Conservation (phyloP, 2,329 filamentous ascomycete genomes). For the Aspergillus ochraceoroseus region DNA sequence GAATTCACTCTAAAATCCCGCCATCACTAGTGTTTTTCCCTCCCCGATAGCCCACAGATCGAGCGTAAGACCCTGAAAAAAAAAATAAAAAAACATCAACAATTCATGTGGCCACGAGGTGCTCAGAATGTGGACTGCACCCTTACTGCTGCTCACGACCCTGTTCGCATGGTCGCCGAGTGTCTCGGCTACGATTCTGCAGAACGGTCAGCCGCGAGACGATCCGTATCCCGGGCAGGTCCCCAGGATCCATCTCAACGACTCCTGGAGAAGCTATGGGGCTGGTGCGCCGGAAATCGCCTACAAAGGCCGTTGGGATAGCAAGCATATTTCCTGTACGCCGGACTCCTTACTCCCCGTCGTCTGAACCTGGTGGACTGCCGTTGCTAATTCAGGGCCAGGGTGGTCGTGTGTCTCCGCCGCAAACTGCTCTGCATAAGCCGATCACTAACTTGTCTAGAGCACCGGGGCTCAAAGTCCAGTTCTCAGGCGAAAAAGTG, state of each 20-base stretch:
- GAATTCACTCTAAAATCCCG: conserved; percentile 7
- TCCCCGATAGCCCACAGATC: not conserved
- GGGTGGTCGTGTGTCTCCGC: conserved; percentile 52
- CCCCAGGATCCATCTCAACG: conserved; percentile 27
- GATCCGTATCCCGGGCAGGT: conserved; percentile 40
- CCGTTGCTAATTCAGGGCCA: conserved; percentile 10
- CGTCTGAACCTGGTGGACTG: not conserved
- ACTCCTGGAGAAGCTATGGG: conserved; percentile 47
- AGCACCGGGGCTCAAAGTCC: conserved; percentile 53
- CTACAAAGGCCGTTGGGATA: conserved; percentile 61
- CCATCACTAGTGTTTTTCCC: conserved; percentile 7
- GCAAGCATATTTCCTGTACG: conserved; percentile 53
- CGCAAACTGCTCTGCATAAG: conserved; percentile 1
- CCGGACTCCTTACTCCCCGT: not conserved
- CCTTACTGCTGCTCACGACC: conserved; percentile 1
- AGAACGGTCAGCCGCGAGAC: conserved; percentile 42
- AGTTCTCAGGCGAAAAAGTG: conserved; percentile 51
- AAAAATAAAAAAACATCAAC: not conserved
- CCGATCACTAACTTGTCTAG: conserved; percentile 18
- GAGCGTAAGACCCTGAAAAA: not conserved
- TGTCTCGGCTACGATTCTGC: conserved; percentile 38
- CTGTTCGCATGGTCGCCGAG: conserved; percentile 16
- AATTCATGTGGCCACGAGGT: conserved; percentile 1
- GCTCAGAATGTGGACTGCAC: conserved; percentile 10
- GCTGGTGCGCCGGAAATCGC: conserved; percentile 53